Evolutionary conservation across 768 basidiomycete genomes (phyloP).

Genomic region (Tulasnella sp.): DNA sequence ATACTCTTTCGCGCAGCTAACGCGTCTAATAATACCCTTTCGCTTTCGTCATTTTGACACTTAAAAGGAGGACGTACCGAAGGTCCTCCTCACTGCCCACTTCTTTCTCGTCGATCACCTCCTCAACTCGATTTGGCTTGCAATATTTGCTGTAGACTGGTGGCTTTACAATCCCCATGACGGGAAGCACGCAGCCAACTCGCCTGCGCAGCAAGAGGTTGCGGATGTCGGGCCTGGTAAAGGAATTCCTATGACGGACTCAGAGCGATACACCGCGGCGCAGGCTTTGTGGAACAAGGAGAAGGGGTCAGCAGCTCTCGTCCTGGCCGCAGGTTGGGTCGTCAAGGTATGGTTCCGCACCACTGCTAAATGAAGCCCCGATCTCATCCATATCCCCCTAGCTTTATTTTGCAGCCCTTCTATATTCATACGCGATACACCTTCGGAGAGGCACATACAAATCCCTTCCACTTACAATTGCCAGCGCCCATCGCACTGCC

Average conservation of each 20-base stretch:
- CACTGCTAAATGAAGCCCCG: neutral
- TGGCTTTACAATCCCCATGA: conserved; percentile 91
- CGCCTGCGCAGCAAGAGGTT: conserved; percentile 80
- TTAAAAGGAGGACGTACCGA: conserved; percentile 77
- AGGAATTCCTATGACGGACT: conserved; percentile 47
- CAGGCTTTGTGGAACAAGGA: conserved; percentile 83
- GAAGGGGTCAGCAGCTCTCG: conserved; percentile 66
- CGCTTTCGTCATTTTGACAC: conserved; percentile 18
- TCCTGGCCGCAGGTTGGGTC: conserved; percentile 79
- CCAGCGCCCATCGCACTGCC: neutral
- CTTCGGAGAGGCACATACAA: conserved; percentile 88
- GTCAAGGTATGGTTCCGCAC: conserved; percentile 55
- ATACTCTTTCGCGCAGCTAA: conserved; percentile 6
- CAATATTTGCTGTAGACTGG: conserved; percentile 84
- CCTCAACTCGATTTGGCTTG: conserved; percentile 83
- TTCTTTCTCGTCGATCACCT: conserved; percentile 88
- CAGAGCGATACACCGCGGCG: conserved; percentile 63
- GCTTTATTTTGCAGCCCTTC: conserved; percentile 83
- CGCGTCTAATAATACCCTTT: conserved; percentile 8
- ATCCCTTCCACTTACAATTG: conserved; percentile 51
- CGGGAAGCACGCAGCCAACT: conserved; percentile 70
- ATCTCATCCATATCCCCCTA: conserved; percentile 30
- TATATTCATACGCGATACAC: conserved; percentile 92
- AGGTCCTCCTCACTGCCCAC: conserved; percentile 84
- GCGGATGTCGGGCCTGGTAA: conserved; percentile 40